These are phyloP conservation scores for Coemansia sp. DNA, from an alignment of 192 early-diverging fungal species.

Conservation along the genomic window DNA sequence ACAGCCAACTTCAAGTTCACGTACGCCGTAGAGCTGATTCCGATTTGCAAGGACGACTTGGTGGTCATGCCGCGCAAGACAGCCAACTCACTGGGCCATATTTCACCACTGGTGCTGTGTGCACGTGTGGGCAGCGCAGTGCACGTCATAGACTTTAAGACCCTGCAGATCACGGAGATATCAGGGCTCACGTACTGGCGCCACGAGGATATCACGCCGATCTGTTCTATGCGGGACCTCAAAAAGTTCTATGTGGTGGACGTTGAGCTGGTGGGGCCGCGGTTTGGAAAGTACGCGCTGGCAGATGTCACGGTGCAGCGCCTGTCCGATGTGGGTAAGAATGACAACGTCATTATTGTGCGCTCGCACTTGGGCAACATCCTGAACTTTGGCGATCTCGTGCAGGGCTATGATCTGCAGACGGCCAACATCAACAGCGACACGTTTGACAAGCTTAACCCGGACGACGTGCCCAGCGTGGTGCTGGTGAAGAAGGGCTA, in stretches of 20 bases:
- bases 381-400: constrained; percentile 88
- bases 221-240: constrained; percentile 77
- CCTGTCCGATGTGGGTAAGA: constrained; percentile 72
- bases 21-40: constrained; percentile 93
- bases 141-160: constrained; percentile 84
- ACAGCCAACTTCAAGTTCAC: constrained; percentile 96
- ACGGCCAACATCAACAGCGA: constrained; percentile 91
- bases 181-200: constrained; percentile 81
- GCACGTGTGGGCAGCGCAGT: constrained; percentile 84
- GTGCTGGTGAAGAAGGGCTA: constrained; percentile 91
- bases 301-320: constrained; percentile 87
- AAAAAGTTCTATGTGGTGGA: constrained; percentile 96
- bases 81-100: constrained; percentile 80
- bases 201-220: constrained; percentile 62
- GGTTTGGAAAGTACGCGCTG: constrained; percentile 71
- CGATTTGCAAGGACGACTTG: constrained; percentile 96
- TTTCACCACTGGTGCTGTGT: constrained; percentile 79
- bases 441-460: constrained; percentile 69
- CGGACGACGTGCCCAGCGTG: constrained; percentile 76
- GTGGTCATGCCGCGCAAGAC: constrained; percentile 82
- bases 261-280: constrained; percentile 77
- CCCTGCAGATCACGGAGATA: constrained; percentile 72
- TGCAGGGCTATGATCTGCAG: constrained; percentile 84
- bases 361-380: constrained; percentile 91
- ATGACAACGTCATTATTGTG: constrained; percentile 82